A percentile compares a stretch with the other conserved stretches of the same genome.
These are phyloP conservation scores for Selenicereus undatus DNA, from an alignment of 148 eudicot species.

Conservation along the genomic window DNA sequence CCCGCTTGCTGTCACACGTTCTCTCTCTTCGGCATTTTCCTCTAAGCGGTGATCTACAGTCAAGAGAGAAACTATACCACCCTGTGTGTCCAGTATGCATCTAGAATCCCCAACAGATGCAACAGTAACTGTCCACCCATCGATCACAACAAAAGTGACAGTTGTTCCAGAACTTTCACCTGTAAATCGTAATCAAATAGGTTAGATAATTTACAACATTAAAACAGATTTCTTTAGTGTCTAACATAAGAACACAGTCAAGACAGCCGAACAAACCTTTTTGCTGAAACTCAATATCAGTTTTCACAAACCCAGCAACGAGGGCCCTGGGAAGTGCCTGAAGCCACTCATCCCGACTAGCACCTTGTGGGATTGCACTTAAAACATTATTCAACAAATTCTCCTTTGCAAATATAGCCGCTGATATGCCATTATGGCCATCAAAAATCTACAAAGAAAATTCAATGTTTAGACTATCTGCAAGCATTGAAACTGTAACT, in stretches of 20 bases:
- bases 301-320: slow-evolving; percentile 98
- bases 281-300: slow-evolving; percentile 95
- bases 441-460: slow-evolving; percentile 65
- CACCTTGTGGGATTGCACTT: slow-evolving; percentile 76
- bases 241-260: neutral
- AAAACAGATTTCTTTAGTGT: neutral
- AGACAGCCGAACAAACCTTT: slow-evolving; percentile 49
- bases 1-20: slow-evolving; percentile 94
- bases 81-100: slow-evolving; percentile 92
- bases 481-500: neutral
- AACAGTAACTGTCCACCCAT: slow-evolving; percentile 97
- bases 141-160: slow-evolving; percentile 92
- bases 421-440: slow-evolving; percentile 97
- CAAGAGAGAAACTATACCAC: slow-evolving; percentile 81
- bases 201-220: neutral
- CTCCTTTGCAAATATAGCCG: slow-evolving; percentile 89
- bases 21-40: slow-evolving; percentile 90
- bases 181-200: slow-evolving; percentile 25
- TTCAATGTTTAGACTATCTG: slow-evolving; percentile 15
- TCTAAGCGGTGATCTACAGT: slow-evolving; percentile 96
- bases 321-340: slow-evolving; percentile 90
- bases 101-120: slow-evolving; percentile 99
- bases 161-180: slow-evolving; percentile 98
- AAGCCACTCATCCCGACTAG: slow-evolving; percentile 89
- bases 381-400: slow-evolving; percentile 74